phyloP scores from a whole-genome alignment of 2,329 filamentous ascomycete genomes.

The Sclerotinia glacialis region DNA sequence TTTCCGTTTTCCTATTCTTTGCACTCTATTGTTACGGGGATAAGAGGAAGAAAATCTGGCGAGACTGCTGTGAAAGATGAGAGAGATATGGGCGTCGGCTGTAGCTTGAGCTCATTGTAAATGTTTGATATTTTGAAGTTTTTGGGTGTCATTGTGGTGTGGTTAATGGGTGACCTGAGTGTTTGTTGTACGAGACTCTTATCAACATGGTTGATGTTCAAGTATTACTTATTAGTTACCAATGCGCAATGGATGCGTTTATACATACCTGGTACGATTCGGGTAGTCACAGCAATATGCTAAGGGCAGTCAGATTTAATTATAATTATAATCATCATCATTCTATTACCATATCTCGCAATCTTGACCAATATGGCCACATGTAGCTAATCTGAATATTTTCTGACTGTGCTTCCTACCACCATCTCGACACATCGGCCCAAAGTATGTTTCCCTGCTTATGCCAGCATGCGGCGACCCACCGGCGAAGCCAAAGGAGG shows the following conservation, averaged over 20 bases:
- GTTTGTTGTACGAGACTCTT: slow-evolving; percentile 5
- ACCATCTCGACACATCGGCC: neutral
- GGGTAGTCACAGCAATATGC: slow-evolving; percentile 4
- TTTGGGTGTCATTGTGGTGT: neutral
- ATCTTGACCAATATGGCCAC: neutral
- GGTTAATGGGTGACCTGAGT: neutral
- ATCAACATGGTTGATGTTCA: neutral
- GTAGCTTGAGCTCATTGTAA: slow-evolving; percentile 11
- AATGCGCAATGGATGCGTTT: neutral
- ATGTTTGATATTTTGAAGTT: slow-evolving; percentile 9
- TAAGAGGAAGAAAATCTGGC: neutral
- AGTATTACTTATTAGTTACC: neutral
- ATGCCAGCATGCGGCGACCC: neutral
- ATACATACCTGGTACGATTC: neutral
- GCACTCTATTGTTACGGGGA: neutral
- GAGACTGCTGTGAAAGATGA: neutral
- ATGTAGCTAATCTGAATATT: neutral
- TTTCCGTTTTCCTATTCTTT: neutral
- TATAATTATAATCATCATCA: slow-evolving; percentile 18
- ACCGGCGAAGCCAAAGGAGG: neutral
- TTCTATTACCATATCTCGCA: neutral
- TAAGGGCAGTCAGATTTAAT: slow-evolving; percentile 20
- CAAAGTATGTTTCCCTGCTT: slow-evolving; percentile 9
- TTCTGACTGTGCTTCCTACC: slow-evolving; percentile 2
- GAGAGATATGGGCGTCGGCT: neutral